Base-by-base conservation (phyloP, 2,329 filamentous ascomycete species). In the Zymoseptoria brevis region DNA sequence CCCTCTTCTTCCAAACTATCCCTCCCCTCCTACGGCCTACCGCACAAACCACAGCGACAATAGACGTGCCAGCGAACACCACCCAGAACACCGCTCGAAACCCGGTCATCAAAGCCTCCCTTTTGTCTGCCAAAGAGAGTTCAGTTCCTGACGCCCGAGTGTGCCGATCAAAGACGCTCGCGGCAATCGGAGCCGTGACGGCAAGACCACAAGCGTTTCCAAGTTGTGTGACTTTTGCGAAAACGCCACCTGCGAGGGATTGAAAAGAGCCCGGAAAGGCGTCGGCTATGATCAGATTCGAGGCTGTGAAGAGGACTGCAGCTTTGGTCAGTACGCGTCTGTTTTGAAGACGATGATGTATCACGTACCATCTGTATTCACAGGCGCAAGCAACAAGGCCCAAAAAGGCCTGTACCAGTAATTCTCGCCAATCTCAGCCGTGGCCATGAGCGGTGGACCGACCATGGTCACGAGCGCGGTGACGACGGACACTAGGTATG, bases 391-490 rank as follows among this genome's bases (percentile, higher is more conserved):
- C 11, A 65, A 29, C 41, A 64, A 60, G 24, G 65, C 66, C 50
- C 53, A 57, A 55, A 68, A 68, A 6, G 65, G 62, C 58, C 58
- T 58, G 53, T 62, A 59, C 79, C 79, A 83, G 69, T 80, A 82
- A 1, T 73, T 71, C 76, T 75, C 79, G 1, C 66, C 57, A 0
- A 77, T 77, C 22, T 78, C 70, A 29, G 79, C 73, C 24, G 81
- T 61, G 4, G 77, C 78, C 77, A 82, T 77, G 8, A 81, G 71
- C 1, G 81, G 64, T 2, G 76, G 75, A 0, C 74, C 73, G 2
- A 74, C 62, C 8, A 72, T 67, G 11, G 61, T 50, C 2, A 67
- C 29, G 5, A 50, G 57, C 48, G 59, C 56, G 2, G 64, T 45
- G 9, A 52, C 52, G 49, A 56, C 48, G 53, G 67, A 58, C 29